phyloP scores from a whole-genome alignment of 192 early-diverging fungal species.

The Phycomyces nitens region DNA sequence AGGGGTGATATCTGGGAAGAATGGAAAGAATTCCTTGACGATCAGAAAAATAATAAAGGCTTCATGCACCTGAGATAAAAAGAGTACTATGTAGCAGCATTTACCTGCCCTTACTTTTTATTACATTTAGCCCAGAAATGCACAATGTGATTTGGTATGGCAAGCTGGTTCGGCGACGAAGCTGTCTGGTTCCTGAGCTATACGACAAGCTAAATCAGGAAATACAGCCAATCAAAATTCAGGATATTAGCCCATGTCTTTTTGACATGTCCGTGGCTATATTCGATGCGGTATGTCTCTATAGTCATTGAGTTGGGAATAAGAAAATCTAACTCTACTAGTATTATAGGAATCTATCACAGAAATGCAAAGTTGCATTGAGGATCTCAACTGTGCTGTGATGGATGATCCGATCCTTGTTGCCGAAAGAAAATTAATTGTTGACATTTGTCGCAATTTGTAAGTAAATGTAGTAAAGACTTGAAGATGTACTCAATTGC shows the following conservation, averaged over 20 bases:
- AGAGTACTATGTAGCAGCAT: too few relatives aligned
- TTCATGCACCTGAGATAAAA: too few relatives aligned
- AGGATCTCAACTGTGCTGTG: conserved; percentile 5
- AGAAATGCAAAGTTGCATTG: conserved; percentile 13
- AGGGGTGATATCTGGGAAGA: too few relatives aligned
- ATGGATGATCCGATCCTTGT: conserved; percentile 2
- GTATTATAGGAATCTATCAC: conserved; percentile 12
- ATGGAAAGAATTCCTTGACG: too few relatives aligned
- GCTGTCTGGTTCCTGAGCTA: too few relatives aligned
- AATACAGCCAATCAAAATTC: too few relatives aligned
- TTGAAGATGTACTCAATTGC: conserved; percentile 18
- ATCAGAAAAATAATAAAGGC: too few relatives aligned
- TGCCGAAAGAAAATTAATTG: conserved; percentile 11
- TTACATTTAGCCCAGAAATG: too few relatives aligned
- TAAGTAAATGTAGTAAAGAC: conserved; percentile 16
- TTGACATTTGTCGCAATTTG: conserved; percentile 12
- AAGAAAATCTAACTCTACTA: conserved; percentile 12
- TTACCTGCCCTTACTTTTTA: too few relatives aligned
- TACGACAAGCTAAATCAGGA: conserved; percentile 16
- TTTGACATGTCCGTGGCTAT: conserved; percentile 9
- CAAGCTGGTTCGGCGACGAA: too few relatives aligned
- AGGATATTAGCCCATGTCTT: conserved; percentile 16
- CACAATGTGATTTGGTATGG: too few relatives aligned
- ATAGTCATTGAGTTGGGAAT: conserved; percentile 12
- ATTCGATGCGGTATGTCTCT: conserved; percentile 18